Conservation (phyloP, 2,329 filamentous ascomycete species). For the Aspergillus chevalieri region DNA sequence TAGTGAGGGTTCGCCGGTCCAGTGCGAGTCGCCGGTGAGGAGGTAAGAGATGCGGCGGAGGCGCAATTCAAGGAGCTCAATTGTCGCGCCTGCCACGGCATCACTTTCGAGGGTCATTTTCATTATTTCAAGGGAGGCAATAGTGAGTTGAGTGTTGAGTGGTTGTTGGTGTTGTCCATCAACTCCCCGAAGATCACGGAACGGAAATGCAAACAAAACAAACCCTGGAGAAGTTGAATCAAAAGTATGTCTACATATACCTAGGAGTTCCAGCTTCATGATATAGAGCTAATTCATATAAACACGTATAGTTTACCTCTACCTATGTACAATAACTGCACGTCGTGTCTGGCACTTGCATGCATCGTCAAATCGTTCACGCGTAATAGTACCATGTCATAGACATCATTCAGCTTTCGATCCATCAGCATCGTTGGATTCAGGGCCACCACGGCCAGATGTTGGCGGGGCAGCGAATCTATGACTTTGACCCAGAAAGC, state of each 20-base stretch:
- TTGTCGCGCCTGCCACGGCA: conserved; percentile 32
- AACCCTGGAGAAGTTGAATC: conserved; percentile 6
- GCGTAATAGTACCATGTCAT: not conserved
- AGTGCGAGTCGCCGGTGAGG: conserved; percentile 36
- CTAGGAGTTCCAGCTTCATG: not conserved
- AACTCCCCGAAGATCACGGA: conserved; percentile 7
- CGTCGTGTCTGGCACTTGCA: not conserved
- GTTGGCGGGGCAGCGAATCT: not conserved
- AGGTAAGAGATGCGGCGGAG: conserved; percentile 41
- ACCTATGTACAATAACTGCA: not conserved
- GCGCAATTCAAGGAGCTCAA: conserved; percentile 40
- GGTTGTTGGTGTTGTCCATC: conserved; percentile 3
- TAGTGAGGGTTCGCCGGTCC: conserved; percentile 33
- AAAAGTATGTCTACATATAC: not conserved
- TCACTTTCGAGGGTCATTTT: conserved; percentile 31
- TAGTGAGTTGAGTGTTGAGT: conserved; percentile 4
- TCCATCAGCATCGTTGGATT: not conserved
- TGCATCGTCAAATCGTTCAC: not conserved
- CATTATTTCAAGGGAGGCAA: not conserved
- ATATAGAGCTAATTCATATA: no score
- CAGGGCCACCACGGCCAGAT: not conserved
- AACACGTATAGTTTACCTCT: no score
- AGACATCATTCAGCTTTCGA: not conserved
- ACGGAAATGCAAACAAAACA: conserved; percentile 1
- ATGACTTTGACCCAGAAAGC: conserved; percentile 14